Evolutionary conservation across 768 basidiomycete species (phyloP), one percentile per base, ranked within the genome.

Genomic region (Clitopilus hobsonii): DNA sequence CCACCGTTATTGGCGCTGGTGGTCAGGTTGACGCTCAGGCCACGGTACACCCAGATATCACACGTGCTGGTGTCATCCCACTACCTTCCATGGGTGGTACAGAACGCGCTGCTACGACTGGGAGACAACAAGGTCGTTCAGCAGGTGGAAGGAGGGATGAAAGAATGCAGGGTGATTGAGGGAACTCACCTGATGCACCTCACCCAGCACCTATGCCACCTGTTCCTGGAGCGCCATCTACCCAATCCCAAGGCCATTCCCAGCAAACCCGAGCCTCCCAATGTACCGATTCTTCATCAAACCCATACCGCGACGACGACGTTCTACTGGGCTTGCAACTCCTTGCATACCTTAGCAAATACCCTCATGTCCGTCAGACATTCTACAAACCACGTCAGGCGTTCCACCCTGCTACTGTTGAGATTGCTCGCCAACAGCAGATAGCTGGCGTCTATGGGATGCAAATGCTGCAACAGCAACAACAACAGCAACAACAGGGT

Each of bases 261-360:
- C 25, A 18, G 41, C 41, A 45, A 20, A 45, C 16, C 18, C 41
- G 41, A 2, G 28, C 38, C 3, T 18, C 41, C 18, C 54, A 27
- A 28, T 38, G 18, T 38, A 29, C 16, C 45, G 54, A 52, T 26
- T 52, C 60, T 6, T 71, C 69, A 20, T 66, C 71, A 0, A 88
- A 89, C 0, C 90, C 89, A 0, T 97, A 95, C 71, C 82, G 92
- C 25, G 94, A 98, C 66, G 96, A 99, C 63, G 95, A 97, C 58
- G 92, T 98, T 0, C 75, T 98, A 1, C 81, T 95, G 7, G 84
- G 88, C 18, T 73, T 99, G 11, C 96, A 99, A 68, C 84, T 98
- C 1, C 80, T 99, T 1, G 97, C 97, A 2, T 98, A 99, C 66
- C 78, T 98, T 14, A 93, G 89, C 73, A 98, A 99, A 69, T 98